Evolutionary conservation across 441 rosid species (phyloP), one percentile per base, ranked within the genome.

Genomic region (Populus trichocarpa): DNA sequence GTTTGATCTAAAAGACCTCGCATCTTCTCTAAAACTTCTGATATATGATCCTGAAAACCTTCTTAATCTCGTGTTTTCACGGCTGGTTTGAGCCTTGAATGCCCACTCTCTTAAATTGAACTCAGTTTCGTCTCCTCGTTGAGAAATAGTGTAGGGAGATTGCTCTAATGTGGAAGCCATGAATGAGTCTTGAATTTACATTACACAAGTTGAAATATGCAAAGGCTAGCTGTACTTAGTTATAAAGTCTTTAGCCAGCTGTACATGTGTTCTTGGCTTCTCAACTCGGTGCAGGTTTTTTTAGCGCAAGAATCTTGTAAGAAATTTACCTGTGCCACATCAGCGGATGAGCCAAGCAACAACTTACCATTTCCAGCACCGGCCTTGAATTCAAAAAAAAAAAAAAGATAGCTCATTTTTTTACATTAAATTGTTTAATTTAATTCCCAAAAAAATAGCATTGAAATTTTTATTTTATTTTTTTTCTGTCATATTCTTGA

Each of bases 41-140:
- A 94, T 85, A 80, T 90, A 77, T 18, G 99, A 94, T 32, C 91
- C 98, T n/a, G 97, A 96, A 79, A 90, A 91, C 78, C 99, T 87
- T 84, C 98, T 87, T 5, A 97, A 96, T 78, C 64, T 86, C 0
- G 94, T 89, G 86, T 86, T 90, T 57, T 90, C 94, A 0, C 93
- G 86, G 84, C 84, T 79, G 77, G 89, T 71, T 77, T 90, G 84
- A 71, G 95, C 87, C 82, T 87, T 88, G 33, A 86, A 72, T 74
- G 80, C 88, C 98, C 98, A 92, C 70, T 94, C 97, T 82, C 84
- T 87, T 67, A 87, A 42, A 75, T 85, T 91, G 75, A 90, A 86
- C 59, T 89, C 92, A 16, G 81, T 67, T 72, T 89, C 89, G n/a
- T 87, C 91, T 57, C 85, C 74, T 0, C 84, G 78, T 64, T 79